Base-by-base conservation (phyloP, 139 green algal species). In the Coelastrella sp. region DNA sequence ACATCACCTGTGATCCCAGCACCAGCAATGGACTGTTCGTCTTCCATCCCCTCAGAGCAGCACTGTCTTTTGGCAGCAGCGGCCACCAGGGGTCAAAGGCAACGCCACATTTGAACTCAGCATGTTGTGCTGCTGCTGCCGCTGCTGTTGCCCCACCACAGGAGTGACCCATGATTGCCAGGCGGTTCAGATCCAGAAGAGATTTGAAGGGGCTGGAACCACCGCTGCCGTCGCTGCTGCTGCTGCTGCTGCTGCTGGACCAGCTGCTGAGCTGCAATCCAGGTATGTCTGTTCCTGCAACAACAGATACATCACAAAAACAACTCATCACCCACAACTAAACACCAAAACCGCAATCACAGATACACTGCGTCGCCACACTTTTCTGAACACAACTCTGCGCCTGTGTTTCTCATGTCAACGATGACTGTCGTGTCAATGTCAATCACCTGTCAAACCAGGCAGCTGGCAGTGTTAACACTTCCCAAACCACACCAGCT, bases 51-150 rank as follows among this genome's bases (percentile, higher is more conserved):
- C 48, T 82, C 34, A 82, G 53, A 25, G 75, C 75, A 53, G 75
- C 35, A 37, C 53, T 71, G 4, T 50, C 35, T 13, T 35, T 37
- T 5, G 75, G 75, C 75, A 82, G 53, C 75, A 82, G 75, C 13
- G 75, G 75, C 78, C 78, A 84, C 78, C 78, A 84, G 5, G 78
- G 78, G 60, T 84, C 78, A 35, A 84, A 60, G 2, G 78, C 78
- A n/a, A 84, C 34, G 8, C 78, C 78, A 63, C 38, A 62, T 21
- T 84, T 84, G 78, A 84, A 84, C 62, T 84, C 60, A 66, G 62
- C 40, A 57, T 66, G 78, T 35, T 17, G 30, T 21, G 78, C 78
- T 23, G 48, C 78, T 63, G 78, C 78, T 50, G 62, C 60, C 35
- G 78, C 78, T 63, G 78, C 78, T 50, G 78, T 84, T 17, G 78